Percentiles rank a stretch among this genome's conserved stretches.
These are phyloP conservation scores for Acanthamoeba rhysodes DNA, from an alignment of 208 protist species.

Conservation along the genomic window DNA sequence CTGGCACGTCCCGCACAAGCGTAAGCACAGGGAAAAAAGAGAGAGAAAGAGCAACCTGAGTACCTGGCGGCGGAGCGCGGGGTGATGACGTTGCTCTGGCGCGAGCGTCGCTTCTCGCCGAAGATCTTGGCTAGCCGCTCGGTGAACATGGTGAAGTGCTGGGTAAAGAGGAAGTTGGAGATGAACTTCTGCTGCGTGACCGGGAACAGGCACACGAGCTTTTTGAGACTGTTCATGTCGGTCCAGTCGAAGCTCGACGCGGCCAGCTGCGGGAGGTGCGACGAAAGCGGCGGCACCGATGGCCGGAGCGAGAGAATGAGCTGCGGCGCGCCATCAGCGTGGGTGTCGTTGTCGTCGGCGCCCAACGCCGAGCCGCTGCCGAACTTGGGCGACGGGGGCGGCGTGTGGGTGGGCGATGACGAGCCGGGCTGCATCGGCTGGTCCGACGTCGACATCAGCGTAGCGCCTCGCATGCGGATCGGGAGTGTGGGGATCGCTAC, in stretches of 20 bases:
- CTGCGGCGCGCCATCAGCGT: neutral
- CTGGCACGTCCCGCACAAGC: neutral
- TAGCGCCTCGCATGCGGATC: neutral
- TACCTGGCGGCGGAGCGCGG: neutral
- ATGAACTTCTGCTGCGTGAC: constrained; percentile 51
- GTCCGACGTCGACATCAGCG: neutral
- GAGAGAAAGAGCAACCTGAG: neutral
- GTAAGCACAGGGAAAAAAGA: neutral
- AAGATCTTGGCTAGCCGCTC: neutral
- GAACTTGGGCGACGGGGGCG: neutral
- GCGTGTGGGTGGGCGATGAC: neutral
- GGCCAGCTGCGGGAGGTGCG: neutral
- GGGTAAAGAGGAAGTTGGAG: constrained; percentile 38
- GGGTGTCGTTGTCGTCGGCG: neutral
- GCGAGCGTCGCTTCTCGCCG: neutral
- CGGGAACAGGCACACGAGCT: constrained; percentile 44
- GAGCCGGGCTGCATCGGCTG: neutral
- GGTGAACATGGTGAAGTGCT: constrained; percentile 58
- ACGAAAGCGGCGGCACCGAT: neutral
- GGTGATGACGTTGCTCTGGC: neutral
- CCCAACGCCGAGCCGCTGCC: neutral
- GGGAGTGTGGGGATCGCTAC: neutral
- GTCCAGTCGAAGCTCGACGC: constrained; percentile 24
- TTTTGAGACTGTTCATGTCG: neutral
- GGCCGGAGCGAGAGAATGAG: constrained; percentile 17